A percentile compares a stretch with the other conserved stretches of the same genome.
Conservation (phyloP, 768 basidiomycete species). For the Suillus hirtellus region DNA sequence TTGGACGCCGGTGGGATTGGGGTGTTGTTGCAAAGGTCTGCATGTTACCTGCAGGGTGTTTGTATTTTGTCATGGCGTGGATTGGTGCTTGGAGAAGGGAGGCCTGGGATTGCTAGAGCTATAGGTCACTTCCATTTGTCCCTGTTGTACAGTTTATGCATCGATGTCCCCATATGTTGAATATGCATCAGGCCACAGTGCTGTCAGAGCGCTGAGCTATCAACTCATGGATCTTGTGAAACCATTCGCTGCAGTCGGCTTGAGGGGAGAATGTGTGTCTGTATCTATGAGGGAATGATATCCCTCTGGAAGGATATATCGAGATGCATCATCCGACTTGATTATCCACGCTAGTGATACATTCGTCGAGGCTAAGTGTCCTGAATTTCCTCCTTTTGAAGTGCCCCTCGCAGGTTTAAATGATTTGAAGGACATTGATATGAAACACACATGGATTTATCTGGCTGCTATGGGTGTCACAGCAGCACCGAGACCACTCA, state of each 20-base stretch:
- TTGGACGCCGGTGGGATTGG: conserved; percentile 82
- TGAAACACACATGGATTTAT: background rate
- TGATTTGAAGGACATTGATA: background rate
- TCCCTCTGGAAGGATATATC: background rate
- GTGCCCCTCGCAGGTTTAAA: background rate
- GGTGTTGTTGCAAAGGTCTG: conserved; percentile 66
- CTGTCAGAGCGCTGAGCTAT: background rate
- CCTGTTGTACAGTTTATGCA: background rate
- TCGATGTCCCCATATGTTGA: background rate
- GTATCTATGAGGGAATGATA: background rate
- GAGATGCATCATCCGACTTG: background rate
- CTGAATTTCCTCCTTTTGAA: background rate
- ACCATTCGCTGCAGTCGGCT: background rate
- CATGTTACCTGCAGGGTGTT: conserved; percentile 67
- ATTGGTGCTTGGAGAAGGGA: conserved; percentile 44
- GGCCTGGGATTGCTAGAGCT: conserved; percentile 22
- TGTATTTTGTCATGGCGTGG: conserved; percentile 86
- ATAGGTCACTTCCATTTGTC: background rate
- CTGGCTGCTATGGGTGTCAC: background rate
- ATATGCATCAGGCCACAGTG: conserved; percentile 1
- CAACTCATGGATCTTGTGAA: background rate
- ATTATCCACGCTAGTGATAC: background rate
- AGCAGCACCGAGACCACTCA: background rate
- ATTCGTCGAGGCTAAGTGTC: background rate
- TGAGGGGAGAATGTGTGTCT: background rate